Base-by-base conservation (phyloP, 768 basidiomycete genomes). In the Termitomyces sp. region DNA sequence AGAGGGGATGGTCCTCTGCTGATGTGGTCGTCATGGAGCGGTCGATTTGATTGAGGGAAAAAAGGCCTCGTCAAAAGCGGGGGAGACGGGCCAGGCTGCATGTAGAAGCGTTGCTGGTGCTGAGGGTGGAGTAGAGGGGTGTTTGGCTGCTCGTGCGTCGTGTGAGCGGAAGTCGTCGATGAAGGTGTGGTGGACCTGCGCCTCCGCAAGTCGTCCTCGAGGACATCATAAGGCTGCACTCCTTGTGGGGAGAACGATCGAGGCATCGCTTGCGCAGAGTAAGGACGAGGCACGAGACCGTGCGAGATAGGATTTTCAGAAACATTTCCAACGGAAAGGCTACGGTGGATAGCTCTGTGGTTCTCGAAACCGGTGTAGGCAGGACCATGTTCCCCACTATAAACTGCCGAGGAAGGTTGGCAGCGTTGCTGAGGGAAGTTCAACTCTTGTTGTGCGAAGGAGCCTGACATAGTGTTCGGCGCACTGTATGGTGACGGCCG, bases 21-120 rank as follows among this genome's bases (percentile, higher is more conserved):
- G 23, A 43, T 45, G 23, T 51, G 54, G 22, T 56, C 53, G 10
- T 20, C 27, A 9, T 58, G 49, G 3, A 42, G 22, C 13, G 46
- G 31, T 43, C 36, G 40, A 49, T 52, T 35, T 16, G 60, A 51
- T 16, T 60, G 60, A 4, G 66, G 64, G 44, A 65, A 63, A 47
- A 69, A 69, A 3, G 68, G 64, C 7, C 65, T 66, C 12, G 64
- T 67, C 40, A 70, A 54, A 25, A 68, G 62, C 5, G 67, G 68
- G 10, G 64, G 64, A 16, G 67, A 67, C 22, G 60, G 60, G 13
- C 61, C 59, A 25, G 44, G 31, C 39, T 58, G 56, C 20, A 53
- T 40, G 35, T 47, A 25, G 35, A 54, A 58, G n/a, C 57, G 58
- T n/a, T 60, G 54, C 25, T 56, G 59, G 16, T 52, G 58, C 13